phyloP scores from a whole-genome alignment of 148 eudicot genomes.

The Heliosperma pusillum region DNA sequence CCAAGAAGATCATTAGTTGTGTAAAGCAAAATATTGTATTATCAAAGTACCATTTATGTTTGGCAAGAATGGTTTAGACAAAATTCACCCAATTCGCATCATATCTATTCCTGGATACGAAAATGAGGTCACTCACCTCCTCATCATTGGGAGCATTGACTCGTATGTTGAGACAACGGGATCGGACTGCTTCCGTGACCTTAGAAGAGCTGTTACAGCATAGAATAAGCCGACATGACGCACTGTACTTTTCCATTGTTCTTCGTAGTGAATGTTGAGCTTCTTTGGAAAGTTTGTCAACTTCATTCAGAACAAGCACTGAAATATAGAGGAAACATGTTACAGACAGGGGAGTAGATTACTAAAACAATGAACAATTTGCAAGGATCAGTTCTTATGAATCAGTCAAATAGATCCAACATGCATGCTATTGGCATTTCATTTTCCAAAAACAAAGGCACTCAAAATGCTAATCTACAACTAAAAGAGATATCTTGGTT shows the following conservation, averaged over 20 bases:
- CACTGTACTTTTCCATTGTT: conserved; percentile 97
- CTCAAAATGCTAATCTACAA: background rate
- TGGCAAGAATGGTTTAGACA: background rate
- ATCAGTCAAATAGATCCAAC: background rate
- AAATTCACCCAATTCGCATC: background rate
- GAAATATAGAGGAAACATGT: conserved; percentile 13
- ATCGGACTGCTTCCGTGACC: conserved; percentile 94
- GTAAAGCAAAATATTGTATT: background rate
- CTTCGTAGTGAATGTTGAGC: conserved; percentile 91
- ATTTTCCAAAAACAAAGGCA: background rate
- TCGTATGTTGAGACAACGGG: conserved; percentile 86
- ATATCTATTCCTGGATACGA: background rate
- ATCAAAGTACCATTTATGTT: background rate
- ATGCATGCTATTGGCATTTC: background rate
- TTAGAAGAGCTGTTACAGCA: conserved; percentile 96
- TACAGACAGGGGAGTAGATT: conserved; percentile 16
- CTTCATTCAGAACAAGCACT: conserved; percentile 97
- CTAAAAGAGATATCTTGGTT: background rate
- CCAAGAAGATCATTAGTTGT: background rate
- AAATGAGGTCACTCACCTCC: conserved; percentile 42
- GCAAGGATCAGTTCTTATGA: background rate
- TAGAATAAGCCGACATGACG: conserved; percentile 84
- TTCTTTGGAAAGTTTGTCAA: conserved; percentile 95
- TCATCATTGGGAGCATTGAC: conserved; percentile 77
- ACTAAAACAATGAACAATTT: background rate